phyloP scores from a whole-genome alignment of 2,329 filamentous ascomycete species.

The Drechmeria coniospora region DNA sequence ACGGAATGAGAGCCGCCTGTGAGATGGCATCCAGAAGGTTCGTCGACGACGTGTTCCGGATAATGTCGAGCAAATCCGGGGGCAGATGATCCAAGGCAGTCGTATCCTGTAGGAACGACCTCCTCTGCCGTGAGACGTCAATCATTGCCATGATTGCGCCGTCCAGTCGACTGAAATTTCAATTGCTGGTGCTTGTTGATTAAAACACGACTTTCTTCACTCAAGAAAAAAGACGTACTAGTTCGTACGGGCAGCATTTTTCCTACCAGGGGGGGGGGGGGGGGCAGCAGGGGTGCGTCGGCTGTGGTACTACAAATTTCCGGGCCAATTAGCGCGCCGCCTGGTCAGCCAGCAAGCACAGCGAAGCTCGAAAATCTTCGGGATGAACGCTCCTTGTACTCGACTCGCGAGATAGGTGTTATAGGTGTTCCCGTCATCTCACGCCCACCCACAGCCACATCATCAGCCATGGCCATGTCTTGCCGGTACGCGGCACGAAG shows the following conservation, averaged over 20 bases:
- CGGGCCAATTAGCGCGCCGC: slow-evolving; percentile 18
- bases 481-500: slow-evolving; percentile 48
- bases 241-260: slow-evolving; percentile 8
- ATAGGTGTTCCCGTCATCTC: background rate
- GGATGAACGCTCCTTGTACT: no score
- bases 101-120: slow-evolving; percentile 39
- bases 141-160: slow-evolving; percentile 36
- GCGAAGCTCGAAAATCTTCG: slow-evolving; percentile 28
- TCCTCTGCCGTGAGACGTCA: slow-evolving; percentile 38
- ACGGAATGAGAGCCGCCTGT: slow-evolving; percentile 50
- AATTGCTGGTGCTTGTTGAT: no score
- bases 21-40: slow-evolving; percentile 59
- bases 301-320: slow-evolving; percentile 19
- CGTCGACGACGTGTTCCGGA: slow-evolving; percentile 46
- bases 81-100: slow-evolving; percentile 46
- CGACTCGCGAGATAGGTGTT: no score
- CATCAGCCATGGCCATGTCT: slow-evolving; percentile 42
- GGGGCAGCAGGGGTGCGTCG: slow-evolving; percentile 11
- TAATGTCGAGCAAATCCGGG: slow-evolving; percentile 50
- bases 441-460: slow-evolving; percentile 9
- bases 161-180: slow-evolving; percentile 12
- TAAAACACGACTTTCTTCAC: no score
- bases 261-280: slow-evolving; percentile 22
- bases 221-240: slow-evolving; percentile 7
- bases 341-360: slow-evolving; percentile 6